These are phyloP conservation scores for Alternaria atra DNA, from an alignment of 2,329 filamentous ascomycete species.

Conservation along the genomic window DNA sequence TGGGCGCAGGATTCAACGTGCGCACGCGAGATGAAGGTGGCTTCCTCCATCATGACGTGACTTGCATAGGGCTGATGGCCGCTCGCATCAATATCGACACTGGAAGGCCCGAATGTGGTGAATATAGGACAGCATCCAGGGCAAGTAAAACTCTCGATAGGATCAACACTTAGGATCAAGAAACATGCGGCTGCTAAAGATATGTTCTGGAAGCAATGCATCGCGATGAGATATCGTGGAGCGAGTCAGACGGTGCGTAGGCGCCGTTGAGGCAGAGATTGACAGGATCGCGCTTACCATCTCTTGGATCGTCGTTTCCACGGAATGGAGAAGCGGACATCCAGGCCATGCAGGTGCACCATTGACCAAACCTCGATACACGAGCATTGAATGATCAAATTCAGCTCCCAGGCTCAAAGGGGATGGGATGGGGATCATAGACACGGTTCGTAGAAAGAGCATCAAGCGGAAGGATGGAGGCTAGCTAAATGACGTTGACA, in stretches of 20 bases:
- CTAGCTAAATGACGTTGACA: neutral
- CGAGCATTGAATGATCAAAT: neutral
- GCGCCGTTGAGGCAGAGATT: neutral
- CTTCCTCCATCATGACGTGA: neutral
- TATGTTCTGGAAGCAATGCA: neutral
- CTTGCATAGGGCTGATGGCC: conserved; percentile 6
- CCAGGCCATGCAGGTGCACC: neutral
- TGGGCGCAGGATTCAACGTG: conserved; percentile 1
- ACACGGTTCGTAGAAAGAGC: neutral
- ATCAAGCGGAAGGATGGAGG: neutral
- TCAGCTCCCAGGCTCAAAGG: neutral
- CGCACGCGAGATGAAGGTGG: neutral
- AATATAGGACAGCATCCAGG: neutral
- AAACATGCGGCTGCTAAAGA: neutral
- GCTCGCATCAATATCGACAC: neutral
- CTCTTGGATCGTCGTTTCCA: neutral
- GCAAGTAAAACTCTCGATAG: neutral
- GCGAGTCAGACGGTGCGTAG: neutral
- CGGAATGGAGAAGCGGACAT: neutral
- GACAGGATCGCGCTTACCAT: neutral
- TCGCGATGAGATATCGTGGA: neutral
- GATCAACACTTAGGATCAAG: neutral
- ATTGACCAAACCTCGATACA: neutral
- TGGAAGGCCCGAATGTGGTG: neutral
- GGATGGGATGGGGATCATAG: neutral